Percentiles rank a stretch among this genome's conserved stretches.
These are phyloP conservation scores for Tulasnella sp. DNA, from an alignment of 768 basidiomycete species.

Conservation along the genomic window DNA sequence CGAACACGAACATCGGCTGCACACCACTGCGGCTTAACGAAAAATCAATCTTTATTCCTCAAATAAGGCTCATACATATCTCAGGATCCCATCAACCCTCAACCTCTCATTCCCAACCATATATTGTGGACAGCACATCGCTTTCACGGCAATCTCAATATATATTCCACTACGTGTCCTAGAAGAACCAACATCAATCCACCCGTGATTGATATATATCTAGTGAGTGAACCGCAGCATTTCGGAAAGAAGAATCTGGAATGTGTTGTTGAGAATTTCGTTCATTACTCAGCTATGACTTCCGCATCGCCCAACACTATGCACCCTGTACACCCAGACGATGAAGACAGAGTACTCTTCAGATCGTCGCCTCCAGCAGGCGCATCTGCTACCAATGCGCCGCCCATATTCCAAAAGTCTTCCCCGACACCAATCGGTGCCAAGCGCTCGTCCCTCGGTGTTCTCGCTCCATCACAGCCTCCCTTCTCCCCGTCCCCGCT, in stretches of 20 bases:
- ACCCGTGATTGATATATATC: too few relatives aligned
- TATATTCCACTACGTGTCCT: too few relatives aligned
- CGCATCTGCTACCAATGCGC: too few relatives aligned
- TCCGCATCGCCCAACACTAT: conserved; percentile 6
- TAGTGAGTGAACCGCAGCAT: neutral
- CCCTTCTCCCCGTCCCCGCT: neutral
- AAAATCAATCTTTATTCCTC: too few relatives aligned
- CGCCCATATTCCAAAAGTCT: neutral
- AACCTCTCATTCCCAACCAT: too few relatives aligned
- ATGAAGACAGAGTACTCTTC: conserved; percentile 8
- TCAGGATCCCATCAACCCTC: too few relatives aligned
- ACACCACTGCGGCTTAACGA: too few relatives aligned
- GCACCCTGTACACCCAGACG: neutral
- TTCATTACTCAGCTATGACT: conserved; percentile 11
- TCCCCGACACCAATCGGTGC: neutral
- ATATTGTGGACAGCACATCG: too few relatives aligned
- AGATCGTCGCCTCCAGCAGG: neutral
- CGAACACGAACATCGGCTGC: too few relatives aligned
- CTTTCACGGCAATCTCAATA: too few relatives aligned
- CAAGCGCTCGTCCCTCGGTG: conserved; percentile 3
- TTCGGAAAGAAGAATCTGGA: neutral
- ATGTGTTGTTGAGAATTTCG: neutral
- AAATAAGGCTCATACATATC: too few relatives aligned
- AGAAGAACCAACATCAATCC: too few relatives aligned
- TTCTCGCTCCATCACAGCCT: neutral